These are phyloP conservation scores for Chytriomyces hyalinus DNA, from an alignment of 192 early-diverging fungal genomes.

Conservation along the genomic window DNA sequence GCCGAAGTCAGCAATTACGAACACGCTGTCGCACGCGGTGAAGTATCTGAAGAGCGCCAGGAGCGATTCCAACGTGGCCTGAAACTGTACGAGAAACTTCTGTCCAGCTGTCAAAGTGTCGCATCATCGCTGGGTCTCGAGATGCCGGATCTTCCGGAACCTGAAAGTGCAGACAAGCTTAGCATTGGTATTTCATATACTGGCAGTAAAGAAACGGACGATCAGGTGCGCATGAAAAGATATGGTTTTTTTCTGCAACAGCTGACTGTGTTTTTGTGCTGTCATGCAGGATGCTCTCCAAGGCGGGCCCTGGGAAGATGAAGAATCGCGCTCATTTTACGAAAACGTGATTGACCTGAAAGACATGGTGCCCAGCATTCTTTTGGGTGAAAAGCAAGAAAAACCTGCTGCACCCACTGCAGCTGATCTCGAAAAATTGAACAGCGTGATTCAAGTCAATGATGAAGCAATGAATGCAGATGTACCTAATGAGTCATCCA, in stretches of 20 bases:
- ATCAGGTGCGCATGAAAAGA: slow-evolving; percentile 25
- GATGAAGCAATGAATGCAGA: slow-evolving; percentile 26
- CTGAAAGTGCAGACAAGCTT: slow-evolving; percentile 58
- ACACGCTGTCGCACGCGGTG: slow-evolving; percentile 78
- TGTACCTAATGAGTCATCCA: slow-evolving; percentile 15
- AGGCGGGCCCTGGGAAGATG: slow-evolving; percentile 87
- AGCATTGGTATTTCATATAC: slow-evolving; percentile 15
- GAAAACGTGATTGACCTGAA: slow-evolving; percentile 82
- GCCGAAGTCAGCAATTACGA: slow-evolving; percentile 80
- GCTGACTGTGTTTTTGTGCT: slow-evolving; percentile 22
- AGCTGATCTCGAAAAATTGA: slow-evolving; percentile 38
- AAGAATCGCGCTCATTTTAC: slow-evolving; percentile 90
- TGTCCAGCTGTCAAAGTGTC: slow-evolving; percentile 61
- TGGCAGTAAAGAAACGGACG: slow-evolving; percentile 16
- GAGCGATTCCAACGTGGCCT: slow-evolving; percentile 73
- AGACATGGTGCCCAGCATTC: slow-evolving; percentile 79
- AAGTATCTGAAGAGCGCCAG: slow-evolving; percentile 78
- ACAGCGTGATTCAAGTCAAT: slow-evolving; percentile 40
- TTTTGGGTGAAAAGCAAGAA: slow-evolving; percentile 63
- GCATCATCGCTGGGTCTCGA: slow-evolving; percentile 75
- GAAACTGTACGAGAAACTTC: slow-evolving; percentile 74
- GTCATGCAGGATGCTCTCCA: slow-evolving; percentile 26
- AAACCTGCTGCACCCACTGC: slow-evolving; percentile 38
- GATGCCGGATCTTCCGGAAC: slow-evolving; percentile 80
- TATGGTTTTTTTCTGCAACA: neutral